Percentiles rank a stretch among this genome's conserved stretches.
Conservation (phyloP, 2,329 filamentous ascomycete species). For the Dactylellina leptospora region DNA sequence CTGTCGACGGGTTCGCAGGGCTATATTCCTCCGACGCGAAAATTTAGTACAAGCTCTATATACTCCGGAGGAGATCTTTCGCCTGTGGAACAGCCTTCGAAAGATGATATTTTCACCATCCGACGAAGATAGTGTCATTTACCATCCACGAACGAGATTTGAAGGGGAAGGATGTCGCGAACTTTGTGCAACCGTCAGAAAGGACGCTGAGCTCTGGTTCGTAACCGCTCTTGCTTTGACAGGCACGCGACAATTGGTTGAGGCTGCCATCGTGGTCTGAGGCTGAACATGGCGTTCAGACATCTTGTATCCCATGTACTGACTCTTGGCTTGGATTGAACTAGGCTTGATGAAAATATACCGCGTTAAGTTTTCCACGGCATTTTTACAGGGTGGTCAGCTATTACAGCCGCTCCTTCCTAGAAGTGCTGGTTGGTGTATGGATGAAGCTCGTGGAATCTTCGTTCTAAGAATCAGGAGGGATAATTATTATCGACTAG, state of each 20-base stretch:
- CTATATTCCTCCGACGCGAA: constrained; percentile 5
- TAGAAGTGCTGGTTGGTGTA: constrained; percentile 46
- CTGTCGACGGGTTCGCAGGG: constrained; percentile 14
- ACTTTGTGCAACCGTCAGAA: constrained; percentile 32
- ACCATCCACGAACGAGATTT: constrained; percentile 35
- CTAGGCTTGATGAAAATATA: constrained; percentile 51
- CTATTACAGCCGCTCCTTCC: constrained; percentile 43
- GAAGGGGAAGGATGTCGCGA: constrained; percentile 41
- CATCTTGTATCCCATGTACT: neutral
- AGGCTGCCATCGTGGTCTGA: no score
- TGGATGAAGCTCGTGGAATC: constrained; percentile 46
- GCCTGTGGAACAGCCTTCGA: constrained; percentile 32
- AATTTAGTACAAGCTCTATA: constrained; percentile 44
- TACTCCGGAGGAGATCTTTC: constrained; percentile 35
- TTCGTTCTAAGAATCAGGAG: constrained; percentile 47
- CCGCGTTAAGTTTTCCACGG: constrained; percentile 45
- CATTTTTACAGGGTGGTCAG: constrained; percentile 42
- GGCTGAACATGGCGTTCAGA: neutral
- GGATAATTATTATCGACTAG: constrained; percentile 48
- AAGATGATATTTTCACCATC: constrained; percentile 48
- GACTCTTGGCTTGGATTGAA: no score
- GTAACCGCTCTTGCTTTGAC: constrained; percentile 13
- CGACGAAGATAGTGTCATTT: constrained; percentile 45
- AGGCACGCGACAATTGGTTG: neutral
- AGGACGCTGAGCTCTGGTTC: constrained; percentile 46